Evolutionary conservation across 495 filamentous ascomycete genomes (phyloP).

Genomic region (Hypoxylon crocopeplum): DNA sequence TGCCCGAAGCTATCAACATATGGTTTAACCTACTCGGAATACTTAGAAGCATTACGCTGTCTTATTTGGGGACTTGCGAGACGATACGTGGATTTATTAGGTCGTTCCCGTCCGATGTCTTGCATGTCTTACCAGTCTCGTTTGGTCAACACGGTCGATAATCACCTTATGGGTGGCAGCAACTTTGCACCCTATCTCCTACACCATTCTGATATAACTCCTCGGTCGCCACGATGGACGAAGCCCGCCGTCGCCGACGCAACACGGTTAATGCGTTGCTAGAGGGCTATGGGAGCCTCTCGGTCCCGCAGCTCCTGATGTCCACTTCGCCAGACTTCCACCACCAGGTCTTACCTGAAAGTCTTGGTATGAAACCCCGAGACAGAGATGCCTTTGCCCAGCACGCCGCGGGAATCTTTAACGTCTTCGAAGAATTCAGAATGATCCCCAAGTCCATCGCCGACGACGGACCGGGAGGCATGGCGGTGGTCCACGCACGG

Average conservation of each 20-base stretch:
- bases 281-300: conserved; percentile 46
- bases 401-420: conserved; percentile 46
- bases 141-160: conserved; percentile 5
- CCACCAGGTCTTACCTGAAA: conserved; percentile 47
- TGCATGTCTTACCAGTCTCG: conserved; percentile 14
- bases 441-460: conserved; percentile 46
- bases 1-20: conserved; percentile 17
- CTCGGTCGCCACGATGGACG: conserved; percentile 25
- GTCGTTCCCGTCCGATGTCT: conserved; percentile 31
- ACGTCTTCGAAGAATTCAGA: conserved; percentile 46
- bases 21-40: conserved; percentile 14
- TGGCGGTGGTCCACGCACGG: conserved; percentile 42
- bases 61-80: conserved; percentile 27
- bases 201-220: conserved; percentile 2
- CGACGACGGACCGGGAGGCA: conserved; percentile 40
- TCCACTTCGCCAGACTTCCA: conserved; percentile 42
- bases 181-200: not conserved
- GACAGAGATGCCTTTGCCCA: conserved; percentile 41
- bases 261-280: conserved; percentile 42
- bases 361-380: conserved; percentile 45
- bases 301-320: conserved; percentile 39
- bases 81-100: conserved; percentile 23
- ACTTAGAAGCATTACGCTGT: conserved; percentile 8
- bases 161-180: conserved; percentile 14
- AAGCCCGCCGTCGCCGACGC: conserved; percentile 24